A percentile compares a stretch with the other conserved stretches of the same genome.
These are phyloP conservation scores for Mortierella alpina DNA, from an alignment of 192 early-diverging fungal genomes.

Conservation along the genomic window DNA sequence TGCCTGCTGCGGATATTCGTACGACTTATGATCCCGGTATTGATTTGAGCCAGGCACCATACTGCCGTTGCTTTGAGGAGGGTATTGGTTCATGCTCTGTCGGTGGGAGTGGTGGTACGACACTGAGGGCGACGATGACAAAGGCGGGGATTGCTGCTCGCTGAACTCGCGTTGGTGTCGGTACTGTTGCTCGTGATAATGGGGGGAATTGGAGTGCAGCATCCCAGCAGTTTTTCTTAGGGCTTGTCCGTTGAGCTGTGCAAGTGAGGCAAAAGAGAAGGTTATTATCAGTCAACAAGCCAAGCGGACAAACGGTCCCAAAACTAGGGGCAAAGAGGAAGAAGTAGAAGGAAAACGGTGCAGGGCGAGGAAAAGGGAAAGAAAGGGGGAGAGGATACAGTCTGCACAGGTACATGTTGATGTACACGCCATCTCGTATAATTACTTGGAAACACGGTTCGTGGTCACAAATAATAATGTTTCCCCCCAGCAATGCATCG, in stretches of 20 bases:
- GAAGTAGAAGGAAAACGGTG: neutral
- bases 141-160: neutral
- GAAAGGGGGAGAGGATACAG: neutral
- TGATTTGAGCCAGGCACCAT: neutral
- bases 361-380: neutral
- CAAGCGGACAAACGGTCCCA: too few species aligned
- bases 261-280: too few species aligned
- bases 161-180: neutral
- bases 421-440: too few species aligned
- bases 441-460: too few species aligned
- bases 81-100: neutral
- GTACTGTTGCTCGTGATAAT: conserved; percentile 9
- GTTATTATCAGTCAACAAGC: too few species aligned
- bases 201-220: neutral
- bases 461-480: too few species aligned
- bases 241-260: neutral
- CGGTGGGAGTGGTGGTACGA: too few species aligned
- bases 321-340: neutral
- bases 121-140: neutral
- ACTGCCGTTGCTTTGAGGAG: neutral
- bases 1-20: neutral
- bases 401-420: neutral
- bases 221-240: conserved; percentile 4
- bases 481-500: too few species aligned
- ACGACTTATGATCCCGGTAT: neutral